Evolutionary conservation across 805 yeast genomes (phyloP).

Genomic region (Trichomonascus vanleenenianus): DNA sequence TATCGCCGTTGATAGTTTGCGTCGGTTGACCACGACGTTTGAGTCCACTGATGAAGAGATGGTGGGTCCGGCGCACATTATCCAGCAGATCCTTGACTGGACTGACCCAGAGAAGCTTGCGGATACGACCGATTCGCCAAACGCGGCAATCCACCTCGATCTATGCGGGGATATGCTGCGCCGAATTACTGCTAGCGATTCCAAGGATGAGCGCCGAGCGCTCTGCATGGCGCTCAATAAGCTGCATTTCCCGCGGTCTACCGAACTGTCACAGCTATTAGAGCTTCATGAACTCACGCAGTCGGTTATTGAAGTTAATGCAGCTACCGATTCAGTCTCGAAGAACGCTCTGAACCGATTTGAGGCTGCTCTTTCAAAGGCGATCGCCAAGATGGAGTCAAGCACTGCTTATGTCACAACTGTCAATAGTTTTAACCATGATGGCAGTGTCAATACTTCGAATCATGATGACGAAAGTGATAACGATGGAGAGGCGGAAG

Average conservation of each 20-base stretch:
- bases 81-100: slow-evolving; percentile 75
- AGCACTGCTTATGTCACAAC: too few relatives aligned
- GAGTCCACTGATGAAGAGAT: slow-evolving; percentile 28
- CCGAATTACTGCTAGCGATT: slow-evolving; percentile 39
- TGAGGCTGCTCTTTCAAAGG: slow-evolving; percentile 15
- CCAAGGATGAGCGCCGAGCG: slow-evolving; percentile 47
- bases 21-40: slow-evolving; percentile 43
- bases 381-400: slow-evolving; percentile 9
- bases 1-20: slow-evolving; percentile 22
- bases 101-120: slow-evolving; percentile 52
- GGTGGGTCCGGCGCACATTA: slow-evolving; percentile 41
- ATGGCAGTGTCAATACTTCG: slow-evolving; percentile 4
- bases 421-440: not conserved
- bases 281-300: slow-evolving; percentile 24
- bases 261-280: slow-evolving; percentile 22
- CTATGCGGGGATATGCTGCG: slow-evolving; percentile 49
- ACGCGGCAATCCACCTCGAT: slow-evolving; percentile 43
- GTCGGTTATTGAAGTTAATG: slow-evolving; percentile 27
- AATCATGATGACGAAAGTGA: not conserved
- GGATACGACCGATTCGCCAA: slow-evolving; percentile 43
- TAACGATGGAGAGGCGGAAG: too few relatives aligned
- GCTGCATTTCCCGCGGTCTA: slow-evolving; percentile 35
- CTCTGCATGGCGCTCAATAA: slow-evolving; percentile 45
- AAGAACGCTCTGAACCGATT: slow-evolving; percentile 32
- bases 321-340: slow-evolving; percentile 27